These are phyloP conservation scores for Neurospora discreta DNA, from an alignment of 495 filamentous ascomycete species.

Conservation along the genomic window DNA sequence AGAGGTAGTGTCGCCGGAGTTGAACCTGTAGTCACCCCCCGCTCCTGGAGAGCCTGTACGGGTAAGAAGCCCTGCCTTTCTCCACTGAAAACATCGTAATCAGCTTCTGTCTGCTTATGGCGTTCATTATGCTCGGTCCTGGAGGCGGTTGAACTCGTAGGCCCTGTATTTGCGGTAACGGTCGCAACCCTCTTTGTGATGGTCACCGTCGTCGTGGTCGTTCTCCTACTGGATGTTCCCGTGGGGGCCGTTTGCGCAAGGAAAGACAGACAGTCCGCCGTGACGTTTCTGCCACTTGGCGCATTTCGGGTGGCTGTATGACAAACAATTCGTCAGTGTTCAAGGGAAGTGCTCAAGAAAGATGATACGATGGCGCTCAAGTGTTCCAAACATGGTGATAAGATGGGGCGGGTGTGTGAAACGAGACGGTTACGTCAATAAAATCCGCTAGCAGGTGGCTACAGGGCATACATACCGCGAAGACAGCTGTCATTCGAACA, in stretches of 20 bases:
- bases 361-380: not conserved
- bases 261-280: slow-evolving; percentile 20
- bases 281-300: slow-evolving; percentile 8
- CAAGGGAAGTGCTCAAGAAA: not conserved
- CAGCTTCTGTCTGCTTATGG: not conserved
- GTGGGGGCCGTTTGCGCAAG: not conserved
- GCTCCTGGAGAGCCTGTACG: slow-evolving; percentile 1
- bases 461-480: slow-evolving; percentile 7
- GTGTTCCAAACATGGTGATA: not conserved
- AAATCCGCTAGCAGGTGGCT: not conserved
- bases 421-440: not conserved
- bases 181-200: slow-evolving; percentile 4
- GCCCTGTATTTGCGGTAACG: not conserved
- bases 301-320: slow-evolving; percentile 11
- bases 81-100: slow-evolving; percentile 2
- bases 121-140: not conserved
- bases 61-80: not conserved
- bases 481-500: slow-evolving; percentile 13
- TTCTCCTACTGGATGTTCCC: not conserved
- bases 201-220: slow-evolving; percentile 7
- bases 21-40: slow-evolving; percentile 5
- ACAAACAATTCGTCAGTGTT: not conserved
- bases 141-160: not conserved
- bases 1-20: slow-evolving; percentile 7
- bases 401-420: not conserved